Percentiles rank a stretch among this genome's conserved stretches.
These are phyloP conservation scores for Ceratocystis harringtonii DNA, from an alignment of 2,329 filamentous ascomycete species.

Conservation along the genomic window DNA sequence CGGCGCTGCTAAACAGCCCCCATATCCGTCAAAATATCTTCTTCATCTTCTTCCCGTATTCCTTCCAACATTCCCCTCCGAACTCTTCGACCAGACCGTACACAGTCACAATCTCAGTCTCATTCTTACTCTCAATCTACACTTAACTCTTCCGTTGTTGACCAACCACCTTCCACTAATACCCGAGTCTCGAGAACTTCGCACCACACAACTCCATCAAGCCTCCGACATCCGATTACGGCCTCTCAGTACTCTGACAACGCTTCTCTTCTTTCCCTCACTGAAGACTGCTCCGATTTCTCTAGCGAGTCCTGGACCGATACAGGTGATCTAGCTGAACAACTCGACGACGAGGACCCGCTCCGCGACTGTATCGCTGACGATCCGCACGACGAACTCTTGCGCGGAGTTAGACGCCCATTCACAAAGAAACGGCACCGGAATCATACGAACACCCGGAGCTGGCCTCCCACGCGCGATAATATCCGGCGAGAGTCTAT, in stretches of 20 bases:
- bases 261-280: conserved; percentile 1
- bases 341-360: conserved; percentile 71
- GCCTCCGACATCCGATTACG: neutral
- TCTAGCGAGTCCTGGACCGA: conserved; percentile 67
- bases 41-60: conserved; percentile 50
- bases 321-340: conserved; percentile 87
- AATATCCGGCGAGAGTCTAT: conserved; percentile 24
- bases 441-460: conserved; percentile 27
- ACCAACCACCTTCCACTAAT: conserved; percentile 19
- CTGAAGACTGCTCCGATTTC: conserved; percentile 40
- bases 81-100: conserved; percentile 37
- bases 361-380: conserved; percentile 54
- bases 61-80: conserved; percentile 79
- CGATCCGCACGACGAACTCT: conserved; percentile 47
- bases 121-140: neutral
- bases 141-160: neutral
- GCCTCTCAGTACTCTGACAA: neutral
- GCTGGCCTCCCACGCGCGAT: conserved; percentile 30
- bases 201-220: conserved; percentile 20
- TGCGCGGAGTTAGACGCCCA: conserved; percentile 36
- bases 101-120: neutral
- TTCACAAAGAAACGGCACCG: conserved; percentile 25
- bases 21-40: conserved; percentile 71
- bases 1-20: conserved; percentile 68
- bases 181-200: conserved; percentile 28